phyloP scores from a whole-genome alignment of 1,139 yeast genomes.

The Yamadazyma conglobata region DNA sequence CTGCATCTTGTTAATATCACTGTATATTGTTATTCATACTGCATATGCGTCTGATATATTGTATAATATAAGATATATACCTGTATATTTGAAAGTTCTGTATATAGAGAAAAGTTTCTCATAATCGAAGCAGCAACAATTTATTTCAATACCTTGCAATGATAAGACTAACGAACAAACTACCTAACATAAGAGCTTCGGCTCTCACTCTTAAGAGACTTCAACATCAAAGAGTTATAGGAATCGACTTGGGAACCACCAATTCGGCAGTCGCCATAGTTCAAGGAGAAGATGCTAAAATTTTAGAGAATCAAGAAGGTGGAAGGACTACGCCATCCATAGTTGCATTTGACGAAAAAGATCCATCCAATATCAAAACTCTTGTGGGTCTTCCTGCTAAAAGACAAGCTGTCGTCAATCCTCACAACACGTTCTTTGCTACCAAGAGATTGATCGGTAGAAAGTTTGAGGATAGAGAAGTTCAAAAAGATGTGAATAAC shows the following conservation, averaged over 20 bases:
- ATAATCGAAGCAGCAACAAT: too few relatives aligned
- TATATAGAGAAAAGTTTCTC: too few relatives aligned
- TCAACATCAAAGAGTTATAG: conserved; percentile 59
- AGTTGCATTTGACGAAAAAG: conserved; percentile 50
- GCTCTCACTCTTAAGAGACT: conserved; percentile 1
- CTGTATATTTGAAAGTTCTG: too few relatives aligned
- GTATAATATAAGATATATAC: too few relatives aligned
- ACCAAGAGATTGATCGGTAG: conserved; percentile 74
- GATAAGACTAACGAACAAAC: too few relatives aligned
- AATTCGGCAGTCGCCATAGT: conserved; percentile 77
- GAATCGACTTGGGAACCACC: conserved; percentile 79
- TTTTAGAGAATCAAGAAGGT: conserved; percentile 68
- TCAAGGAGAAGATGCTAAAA: conserved; percentile 47
- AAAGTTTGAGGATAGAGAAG: conserved; percentile 58
- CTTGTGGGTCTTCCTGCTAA: conserved; percentile 65
- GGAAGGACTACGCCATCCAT: conserved; percentile 70
- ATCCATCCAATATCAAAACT: conserved; percentile 19
- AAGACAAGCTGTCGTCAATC: conserved; percentile 63
- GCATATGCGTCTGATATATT: too few relatives aligned
- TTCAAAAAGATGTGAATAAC: conserved; percentile 53
- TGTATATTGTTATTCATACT: too few relatives aligned
- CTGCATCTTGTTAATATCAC: too few relatives aligned
- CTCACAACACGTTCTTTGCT: conserved; percentile 68
- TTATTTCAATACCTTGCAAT: too few relatives aligned
- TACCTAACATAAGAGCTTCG: neutral